phyloP scores from a whole-genome alignment of 1,284 basidiomycete genomes.

The Mycosarcoma mackinlayi region DNA sequence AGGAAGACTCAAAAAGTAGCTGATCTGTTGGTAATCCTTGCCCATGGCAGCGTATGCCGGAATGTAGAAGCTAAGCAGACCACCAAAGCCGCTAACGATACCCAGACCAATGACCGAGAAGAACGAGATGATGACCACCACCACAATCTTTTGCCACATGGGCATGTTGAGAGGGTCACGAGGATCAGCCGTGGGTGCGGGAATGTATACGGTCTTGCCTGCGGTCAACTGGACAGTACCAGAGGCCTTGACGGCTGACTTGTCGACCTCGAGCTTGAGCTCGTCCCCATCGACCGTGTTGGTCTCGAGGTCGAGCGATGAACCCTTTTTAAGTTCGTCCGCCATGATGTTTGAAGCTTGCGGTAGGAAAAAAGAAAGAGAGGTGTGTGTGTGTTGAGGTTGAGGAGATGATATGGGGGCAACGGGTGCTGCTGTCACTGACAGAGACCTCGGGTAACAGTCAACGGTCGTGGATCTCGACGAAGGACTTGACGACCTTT shows the following conservation, averaged over 20 bases:
- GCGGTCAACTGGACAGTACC: conserved; percentile 21
- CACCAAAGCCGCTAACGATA: conserved; percentile 16
- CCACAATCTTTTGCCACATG: conserved; percentile 11
- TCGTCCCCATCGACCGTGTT: conserved; percentile 7
- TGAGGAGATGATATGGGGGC: background rate
- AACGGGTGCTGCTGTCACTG: background rate
- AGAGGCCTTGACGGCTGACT: conserved; percentile 2
- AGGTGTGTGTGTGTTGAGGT: too few relatives aligned
- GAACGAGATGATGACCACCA: conserved; percentile 12
- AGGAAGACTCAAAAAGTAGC: conserved; percentile 18
- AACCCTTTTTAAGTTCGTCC: conserved; percentile 10
- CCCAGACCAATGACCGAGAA: conserved; percentile 20
- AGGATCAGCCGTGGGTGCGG: conserved; percentile 14
- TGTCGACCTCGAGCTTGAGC: conserved; percentile 13
- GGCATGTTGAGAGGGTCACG: conserved; percentile 20
- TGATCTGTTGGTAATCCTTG: conserved; percentile 15
- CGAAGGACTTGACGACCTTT: conserved; percentile 6
- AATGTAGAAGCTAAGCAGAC: conserved; percentile 21
- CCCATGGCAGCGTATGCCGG: conserved; percentile 15
- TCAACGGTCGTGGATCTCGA: conserved; percentile 5
- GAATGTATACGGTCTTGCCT: conserved; percentile 17
- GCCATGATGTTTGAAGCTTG: conserved; percentile 1
- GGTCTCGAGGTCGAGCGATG: conserved; percentile 11
- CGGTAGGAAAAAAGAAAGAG: too few relatives aligned
- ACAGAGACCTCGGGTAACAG: conserved; percentile 5